Conservation (phyloP, 805 yeast genomes). For the Saturnispora bothae region DNA sequence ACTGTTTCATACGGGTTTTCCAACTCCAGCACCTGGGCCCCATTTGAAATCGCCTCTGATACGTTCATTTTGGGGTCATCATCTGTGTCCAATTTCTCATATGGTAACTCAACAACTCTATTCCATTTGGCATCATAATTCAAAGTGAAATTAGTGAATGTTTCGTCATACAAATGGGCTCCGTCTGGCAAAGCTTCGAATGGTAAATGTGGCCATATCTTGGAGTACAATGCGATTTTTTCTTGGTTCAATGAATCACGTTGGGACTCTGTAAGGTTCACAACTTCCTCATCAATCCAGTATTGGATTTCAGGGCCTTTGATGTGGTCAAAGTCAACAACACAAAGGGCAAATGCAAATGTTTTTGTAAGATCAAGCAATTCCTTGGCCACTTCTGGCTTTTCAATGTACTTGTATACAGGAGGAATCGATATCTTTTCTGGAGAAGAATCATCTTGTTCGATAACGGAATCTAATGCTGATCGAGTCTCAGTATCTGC, state of each 20-base stretch:
- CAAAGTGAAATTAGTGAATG: conserved; percentile 82
- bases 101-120: conserved; percentile 34
- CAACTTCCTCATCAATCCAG: conserved; percentile 45
- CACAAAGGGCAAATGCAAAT: conserved; percentile 69
- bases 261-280: background rate
- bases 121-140: conserved; percentile 50
- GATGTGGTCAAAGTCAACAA: conserved; percentile 85
- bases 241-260: conserved; percentile 15
- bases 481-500: background rate
- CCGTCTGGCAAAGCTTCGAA: conserved; percentile 97
- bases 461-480: background rate
- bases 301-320: conserved; percentile 94
- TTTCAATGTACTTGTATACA: conserved; percentile 7
- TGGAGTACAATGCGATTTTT: conserved; percentile 26
- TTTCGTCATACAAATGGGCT: conserved; percentile 85
- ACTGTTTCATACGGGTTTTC: conserved; percentile 22
- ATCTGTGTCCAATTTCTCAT: conserved; percentile 16
- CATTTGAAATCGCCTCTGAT: conserved; percentile 2
- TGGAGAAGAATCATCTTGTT: background rate
- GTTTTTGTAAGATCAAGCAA: conserved; percentile 6
- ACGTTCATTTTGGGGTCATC: conserved; percentile 1
- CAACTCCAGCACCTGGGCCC: conserved; percentile 15
- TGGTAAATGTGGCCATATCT: conserved; percentile 77
- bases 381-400: conserved; percentile 3
- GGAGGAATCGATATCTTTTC: conserved; percentile 4